These are phyloP conservation scores for Gremmenia infestans DNA, from an alignment of 2,329 filamentous ascomycete genomes.

Conservation along the genomic window DNA sequence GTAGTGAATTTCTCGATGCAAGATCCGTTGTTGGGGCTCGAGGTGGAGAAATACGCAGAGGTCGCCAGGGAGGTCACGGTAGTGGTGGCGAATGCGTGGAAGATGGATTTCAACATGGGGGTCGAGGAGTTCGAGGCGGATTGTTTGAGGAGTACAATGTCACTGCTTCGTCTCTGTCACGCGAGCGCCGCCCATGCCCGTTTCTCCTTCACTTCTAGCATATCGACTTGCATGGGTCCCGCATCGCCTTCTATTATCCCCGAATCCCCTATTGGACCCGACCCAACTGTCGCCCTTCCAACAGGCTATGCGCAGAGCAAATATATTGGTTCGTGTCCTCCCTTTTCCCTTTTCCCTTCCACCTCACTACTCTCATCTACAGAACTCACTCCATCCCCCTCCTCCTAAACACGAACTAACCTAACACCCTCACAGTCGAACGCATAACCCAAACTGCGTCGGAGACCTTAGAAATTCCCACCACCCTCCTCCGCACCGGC, in stretches of 20 bases:
- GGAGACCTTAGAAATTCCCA: constrained; percentile 13
- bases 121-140: constrained; percentile 30
- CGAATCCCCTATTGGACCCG: constrained; percentile 19
- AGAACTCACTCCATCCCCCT: too few species aligned
- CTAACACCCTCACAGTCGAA: constrained; percentile 14
- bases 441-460: constrained; percentile 21
- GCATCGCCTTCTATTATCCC: constrained; percentile 11
- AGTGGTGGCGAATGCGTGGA: constrained; percentile 30
- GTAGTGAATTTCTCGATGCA: constrained; percentile 27
- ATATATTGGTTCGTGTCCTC: constrained; percentile 21
- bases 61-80: constrained; percentile 23
- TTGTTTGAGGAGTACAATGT: constrained; percentile 31
- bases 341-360: not conserved
- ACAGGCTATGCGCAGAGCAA: constrained; percentile 29
- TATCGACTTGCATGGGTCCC: constrained; percentile 25
- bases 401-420: too few species aligned
- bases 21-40: constrained; percentile 25
- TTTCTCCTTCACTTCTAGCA: constrained; percentile 26
- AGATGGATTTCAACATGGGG: constrained; percentile 29
- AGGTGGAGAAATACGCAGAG: constrained; percentile 22
- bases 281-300: constrained; percentile 18
- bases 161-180: constrained; percentile 26
- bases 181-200: constrained; percentile 21
- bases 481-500: constrained; percentile 24
- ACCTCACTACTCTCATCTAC: not conserved